Conservation (phyloP, 495 filamentous ascomycete genomes). For the Talaromyces borbonicus region DNA sequence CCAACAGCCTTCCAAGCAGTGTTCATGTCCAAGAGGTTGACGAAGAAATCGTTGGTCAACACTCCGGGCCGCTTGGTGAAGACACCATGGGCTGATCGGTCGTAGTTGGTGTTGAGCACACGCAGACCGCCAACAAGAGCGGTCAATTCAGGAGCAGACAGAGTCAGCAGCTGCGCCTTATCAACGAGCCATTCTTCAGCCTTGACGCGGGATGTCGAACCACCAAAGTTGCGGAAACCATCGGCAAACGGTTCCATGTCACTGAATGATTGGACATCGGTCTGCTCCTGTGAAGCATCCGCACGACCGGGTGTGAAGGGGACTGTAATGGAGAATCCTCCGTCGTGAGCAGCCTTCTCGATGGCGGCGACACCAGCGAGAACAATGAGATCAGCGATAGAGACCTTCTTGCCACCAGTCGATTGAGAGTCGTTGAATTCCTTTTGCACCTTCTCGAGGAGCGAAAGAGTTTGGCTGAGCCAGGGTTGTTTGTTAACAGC, state of each 20-base stretch:
- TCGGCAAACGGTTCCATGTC: slow-evolving; percentile 53
- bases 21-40: slow-evolving; percentile 58
- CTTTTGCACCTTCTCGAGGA: slow-evolving; percentile 51
- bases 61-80: slow-evolving; percentile 52
- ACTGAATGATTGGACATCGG: slow-evolving; percentile 50
- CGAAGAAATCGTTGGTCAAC: slow-evolving; percentile 68
- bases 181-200: slow-evolving; percentile 60
- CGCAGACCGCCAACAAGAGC: slow-evolving; percentile 60
- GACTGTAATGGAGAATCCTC: slow-evolving; percentile 22
- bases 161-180: slow-evolving; percentile 54
- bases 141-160: slow-evolving; percentile 57
- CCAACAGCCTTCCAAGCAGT: slow-evolving; percentile 50
- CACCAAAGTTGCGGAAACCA: slow-evolving; percentile 68
- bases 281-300: slow-evolving; percentile 53
- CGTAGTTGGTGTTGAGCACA: slow-evolving; percentile 53
- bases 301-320: slow-evolving; percentile 38
- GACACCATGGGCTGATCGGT: slow-evolving; percentile 51
- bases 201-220: slow-evolving; percentile 43
- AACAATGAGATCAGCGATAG: slow-evolving; percentile 62
- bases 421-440: slow-evolving; percentile 44
- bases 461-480: slow-evolving; percentile 44
- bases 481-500: slow-evolving; percentile 55
- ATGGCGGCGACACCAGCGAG: slow-evolving; percentile 43
- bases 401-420: slow-evolving; percentile 52
- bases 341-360: slow-evolving; percentile 29